phyloP scores from a whole-genome alignment of 140 eudicot species.

The Senecio squalidus region DNA sequence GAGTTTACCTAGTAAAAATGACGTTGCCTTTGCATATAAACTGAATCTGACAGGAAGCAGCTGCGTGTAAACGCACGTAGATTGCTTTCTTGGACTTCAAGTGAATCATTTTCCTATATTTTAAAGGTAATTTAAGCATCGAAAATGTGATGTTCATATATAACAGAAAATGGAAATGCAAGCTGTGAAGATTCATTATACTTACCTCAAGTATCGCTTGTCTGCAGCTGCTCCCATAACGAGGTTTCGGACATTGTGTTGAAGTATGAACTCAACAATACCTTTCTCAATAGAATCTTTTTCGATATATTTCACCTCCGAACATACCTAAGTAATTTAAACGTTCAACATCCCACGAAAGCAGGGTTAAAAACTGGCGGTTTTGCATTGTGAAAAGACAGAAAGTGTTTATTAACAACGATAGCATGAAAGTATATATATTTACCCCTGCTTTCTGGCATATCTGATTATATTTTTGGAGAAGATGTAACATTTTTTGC shows the following conservation, averaged over 20 bases:
- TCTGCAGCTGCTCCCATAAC: slow-evolving; percentile 95
- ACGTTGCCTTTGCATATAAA: slow-evolving; percentile 73
- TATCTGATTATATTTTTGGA: slow-evolving; percentile 36
- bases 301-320: slow-evolving; percentile 50
- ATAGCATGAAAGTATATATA: slow-evolving; percentile 7
- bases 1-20: slow-evolving; percentile 54
- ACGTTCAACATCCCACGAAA: slow-evolving; percentile 4
- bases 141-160: neutral
- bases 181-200: neutral
- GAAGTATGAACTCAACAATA: slow-evolving; percentile 51
- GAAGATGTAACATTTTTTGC: slow-evolving; percentile 49
- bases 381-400: neutral
- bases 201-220: slow-evolving; percentile 57
- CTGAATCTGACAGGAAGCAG: slow-evolving; percentile 64
- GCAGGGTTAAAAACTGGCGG: neutral
- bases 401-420: slow-evolving; percentile 1
- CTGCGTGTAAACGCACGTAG: slow-evolving; percentile 54
- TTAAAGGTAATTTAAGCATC: neutral
- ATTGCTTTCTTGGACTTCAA: slow-evolving; percentile 74
- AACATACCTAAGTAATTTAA: slow-evolving; percentile 39
- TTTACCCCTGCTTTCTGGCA: slow-evolving; percentile 34
- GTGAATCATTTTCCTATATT: slow-evolving; percentile 53
- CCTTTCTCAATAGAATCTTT: slow-evolving; percentile 75
- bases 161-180: slow-evolving; percentile 1
- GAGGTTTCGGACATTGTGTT: slow-evolving; percentile 58